phyloP scores from a whole-genome alignment of 208 protist species.

The Leishmania major region DNA sequence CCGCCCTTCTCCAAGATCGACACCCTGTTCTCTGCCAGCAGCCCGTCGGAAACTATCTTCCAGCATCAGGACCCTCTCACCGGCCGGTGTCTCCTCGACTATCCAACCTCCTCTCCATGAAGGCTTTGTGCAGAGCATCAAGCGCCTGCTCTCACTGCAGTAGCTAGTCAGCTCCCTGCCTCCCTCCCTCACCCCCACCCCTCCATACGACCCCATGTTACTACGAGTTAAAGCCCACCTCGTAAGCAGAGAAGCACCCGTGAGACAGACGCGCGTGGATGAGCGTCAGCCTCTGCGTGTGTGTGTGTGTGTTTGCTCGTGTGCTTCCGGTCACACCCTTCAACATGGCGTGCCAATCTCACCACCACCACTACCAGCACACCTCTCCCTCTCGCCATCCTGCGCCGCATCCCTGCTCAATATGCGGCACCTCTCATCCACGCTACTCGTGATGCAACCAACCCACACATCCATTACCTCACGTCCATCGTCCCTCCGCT shows the following conservation, averaged over 20 bases:
- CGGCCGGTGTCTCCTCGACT: background rate
- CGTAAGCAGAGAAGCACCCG: background rate
- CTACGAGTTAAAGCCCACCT: background rate
- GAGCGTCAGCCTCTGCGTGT: background rate
- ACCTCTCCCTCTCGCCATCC: too few species aligned
- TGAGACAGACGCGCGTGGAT: background rate
- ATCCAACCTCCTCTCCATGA: background rate
- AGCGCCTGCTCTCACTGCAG: background rate
- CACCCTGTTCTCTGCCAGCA: background rate
- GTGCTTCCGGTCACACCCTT: too few species aligned
- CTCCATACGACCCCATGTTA: background rate
- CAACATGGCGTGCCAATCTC: background rate
- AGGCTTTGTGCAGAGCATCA: conserved; percentile 1
- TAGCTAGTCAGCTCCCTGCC: background rate
- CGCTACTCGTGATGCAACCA: too few species aligned
- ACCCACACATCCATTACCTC: background rate
- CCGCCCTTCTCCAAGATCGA: conserved; percentile 25
- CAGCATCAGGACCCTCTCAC: conserved; percentile 3
- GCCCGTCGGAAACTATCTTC: background rate
- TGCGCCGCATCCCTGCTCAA: too few species aligned
- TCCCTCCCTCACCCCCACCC: background rate
- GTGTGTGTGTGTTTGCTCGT: background rate
- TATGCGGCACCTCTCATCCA: too few species aligned
- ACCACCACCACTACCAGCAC: too few species aligned
- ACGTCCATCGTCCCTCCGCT: background rate